phyloP scores from a whole-genome alignment of 495 filamentous ascomycete genomes.

The Podospora bellae-mahoneyi region DNA sequence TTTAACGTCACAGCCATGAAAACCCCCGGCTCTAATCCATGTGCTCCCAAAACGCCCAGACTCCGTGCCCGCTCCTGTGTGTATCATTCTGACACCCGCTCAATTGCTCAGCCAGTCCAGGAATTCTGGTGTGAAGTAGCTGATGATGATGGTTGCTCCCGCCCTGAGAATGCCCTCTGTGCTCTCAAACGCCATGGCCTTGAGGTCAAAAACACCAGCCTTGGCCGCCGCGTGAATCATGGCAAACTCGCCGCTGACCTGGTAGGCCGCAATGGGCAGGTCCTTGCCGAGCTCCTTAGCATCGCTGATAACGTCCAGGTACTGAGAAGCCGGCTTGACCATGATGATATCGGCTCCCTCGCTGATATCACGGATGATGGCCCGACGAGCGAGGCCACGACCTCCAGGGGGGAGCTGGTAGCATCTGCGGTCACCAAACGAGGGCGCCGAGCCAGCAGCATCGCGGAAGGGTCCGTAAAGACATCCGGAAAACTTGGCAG shows the following conservation, averaged over 20 bases:
- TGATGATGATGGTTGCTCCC: slow-evolving; percentile 86
- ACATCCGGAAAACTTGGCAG: slow-evolving; percentile 94
- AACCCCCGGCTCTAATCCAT: background rate
- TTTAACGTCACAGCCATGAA: background rate
- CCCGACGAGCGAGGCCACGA: slow-evolving; percentile 86
- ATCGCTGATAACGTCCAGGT: slow-evolving; percentile 93
- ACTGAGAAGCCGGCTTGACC: slow-evolving; percentile 95
- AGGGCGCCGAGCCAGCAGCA: slow-evolving; percentile 86
- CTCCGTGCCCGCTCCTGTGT: slow-evolving; percentile 15
- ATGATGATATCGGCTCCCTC: slow-evolving; percentile 98
- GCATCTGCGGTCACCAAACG: slow-evolving; percentile 91
- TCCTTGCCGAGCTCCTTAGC: slow-evolving; percentile 89
- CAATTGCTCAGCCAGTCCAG: slow-evolving; percentile 70
- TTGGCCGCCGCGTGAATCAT: slow-evolving; percentile 97
- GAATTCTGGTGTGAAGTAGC: slow-evolving; percentile 92
- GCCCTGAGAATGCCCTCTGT: slow-evolving; percentile 90
- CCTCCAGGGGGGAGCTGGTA: slow-evolving; percentile 94
- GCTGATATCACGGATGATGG: slow-evolving; percentile 81
- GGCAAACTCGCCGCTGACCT: slow-evolving; percentile 94
- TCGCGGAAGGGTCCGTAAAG: slow-evolving; percentile 97
- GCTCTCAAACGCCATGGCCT: slow-evolving; percentile 90
- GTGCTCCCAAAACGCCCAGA: slow-evolving; percentile 18
- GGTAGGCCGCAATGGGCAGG: slow-evolving; percentile 89
- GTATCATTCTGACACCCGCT: slow-evolving; percentile 14
- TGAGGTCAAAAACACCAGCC: slow-evolving; percentile 96